A percentile compares a stretch with the other conserved stretches of the same genome.
phyloP scores from a whole-genome alignment of 331 rosid genomes.

The Arachis monticola region DNA sequence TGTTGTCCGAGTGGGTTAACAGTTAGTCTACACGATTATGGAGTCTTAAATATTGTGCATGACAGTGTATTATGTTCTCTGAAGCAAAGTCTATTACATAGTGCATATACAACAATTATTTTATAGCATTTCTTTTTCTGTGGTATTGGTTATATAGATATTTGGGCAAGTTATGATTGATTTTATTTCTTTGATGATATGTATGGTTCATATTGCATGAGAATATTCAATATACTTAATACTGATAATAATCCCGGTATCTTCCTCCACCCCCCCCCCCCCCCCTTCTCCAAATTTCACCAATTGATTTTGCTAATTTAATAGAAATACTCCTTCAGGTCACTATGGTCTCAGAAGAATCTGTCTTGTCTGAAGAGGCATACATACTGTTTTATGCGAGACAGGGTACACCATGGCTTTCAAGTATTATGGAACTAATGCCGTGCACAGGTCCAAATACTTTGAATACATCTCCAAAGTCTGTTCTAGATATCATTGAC shows the following conservation, averaged over 20 bases:
- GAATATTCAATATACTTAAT: background rate
- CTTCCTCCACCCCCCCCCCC: background rate
- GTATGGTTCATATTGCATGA: background rate
- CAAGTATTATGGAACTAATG: conserved; percentile 46
- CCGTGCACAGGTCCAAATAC: conserved; percentile 32
- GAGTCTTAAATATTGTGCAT: background rate
- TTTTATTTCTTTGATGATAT: no score
- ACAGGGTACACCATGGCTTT: conserved; percentile 84
- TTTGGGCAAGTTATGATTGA: background rate
- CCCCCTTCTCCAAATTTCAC: no score
- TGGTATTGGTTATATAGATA: background rate
- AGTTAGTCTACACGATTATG: background rate
- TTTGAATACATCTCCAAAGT: conserved; percentile 63
- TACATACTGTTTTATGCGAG: conserved; percentile 82
- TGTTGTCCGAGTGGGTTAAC: background rate
- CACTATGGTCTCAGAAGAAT: conserved; percentile 55
- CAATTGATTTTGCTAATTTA: background rate
- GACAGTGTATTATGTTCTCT: background rate
- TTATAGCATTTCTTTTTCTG: background rate
- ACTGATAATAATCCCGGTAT: background rate
- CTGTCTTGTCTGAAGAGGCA: conserved; percentile 75
- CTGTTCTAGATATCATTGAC: conserved; percentile 65
- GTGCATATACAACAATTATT: no score
- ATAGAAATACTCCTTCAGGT: conserved; percentile 59
- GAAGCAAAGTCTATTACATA: background rate